Base-by-base conservation (phyloP, 2,329 filamentous ascomycete species). In the Ascochyta lentis region DNA sequence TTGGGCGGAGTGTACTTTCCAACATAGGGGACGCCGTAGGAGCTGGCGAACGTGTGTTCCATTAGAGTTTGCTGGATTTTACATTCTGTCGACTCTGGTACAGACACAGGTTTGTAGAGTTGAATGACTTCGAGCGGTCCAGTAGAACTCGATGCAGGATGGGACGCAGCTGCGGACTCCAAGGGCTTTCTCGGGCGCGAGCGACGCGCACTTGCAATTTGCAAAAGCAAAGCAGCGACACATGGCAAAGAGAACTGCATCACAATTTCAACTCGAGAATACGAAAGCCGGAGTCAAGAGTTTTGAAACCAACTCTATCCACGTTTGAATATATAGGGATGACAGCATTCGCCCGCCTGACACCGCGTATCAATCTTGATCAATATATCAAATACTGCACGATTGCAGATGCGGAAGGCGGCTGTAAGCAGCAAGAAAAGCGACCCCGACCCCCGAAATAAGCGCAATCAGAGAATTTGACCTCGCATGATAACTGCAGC, bases 341-440 rank as follows among this genome's bases (percentile, higher is more conserved):
- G 6, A 7, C n/a, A 31, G 12, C 23, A 16, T 13, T 16, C 44
- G 48, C 48, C 39, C 3, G 3, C 26, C n/a, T 8, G 4, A n/a
- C 16, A 23, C 16, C 19, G 31, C 33, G 5, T 19, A 24, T 50
- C 10, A 37, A 29, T 37, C 26, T 15, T 37, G 31, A 27, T 27
- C 38, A 42, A 50, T 44, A 50, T 44, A 42, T 16, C 7, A 7
- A 38, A 23, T 16, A 50, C 29, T 44, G 16, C 40, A 31, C 39
- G 24, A 50, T 29, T 19, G 24, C 48, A 8, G 24, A 50, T 38
- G 40, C 43, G 48, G 48, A 44, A 50, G 48, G 48, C 48, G 39
- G 23, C 24, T 38, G 23, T 39, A 39, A 16, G 16, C 16, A 9
- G 19, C 37, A 12, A 23, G 37, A 15, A 23, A 39, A 23, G 10